Evolutionary conservation across 805 yeast genomes (phyloP).

Genomic region (Ogataea neopini): DNA sequence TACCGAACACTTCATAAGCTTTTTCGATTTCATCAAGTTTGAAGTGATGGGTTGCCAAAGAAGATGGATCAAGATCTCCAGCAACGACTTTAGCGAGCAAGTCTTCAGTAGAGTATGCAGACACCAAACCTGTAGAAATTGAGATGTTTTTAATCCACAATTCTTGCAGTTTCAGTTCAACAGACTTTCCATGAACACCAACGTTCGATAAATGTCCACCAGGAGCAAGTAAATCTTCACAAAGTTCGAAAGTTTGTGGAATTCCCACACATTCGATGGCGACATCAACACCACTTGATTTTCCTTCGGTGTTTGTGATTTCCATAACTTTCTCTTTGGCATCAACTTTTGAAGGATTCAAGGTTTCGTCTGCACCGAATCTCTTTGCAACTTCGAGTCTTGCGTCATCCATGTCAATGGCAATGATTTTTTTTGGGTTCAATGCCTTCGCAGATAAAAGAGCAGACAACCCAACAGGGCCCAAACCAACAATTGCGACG

Average conservation of each 20-base stretch:
- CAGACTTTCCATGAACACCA: constrained; percentile 52
- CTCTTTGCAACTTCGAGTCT: constrained; percentile 57
- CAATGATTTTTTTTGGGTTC: constrained; percentile 56
- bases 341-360: constrained; percentile 52
- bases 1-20: constrained; percentile 60
- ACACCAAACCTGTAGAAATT: constrained; percentile 51
- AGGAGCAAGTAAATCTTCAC: constrained; percentile 53
- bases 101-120: constrained; percentile 44
- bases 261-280: constrained; percentile 68
- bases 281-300: constrained; percentile 57
- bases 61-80: constrained; percentile 46
- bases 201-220: constrained; percentile 69
- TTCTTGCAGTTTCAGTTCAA: constrained; percentile 43
- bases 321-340: constrained; percentile 39
- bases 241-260: constrained; percentile 58
- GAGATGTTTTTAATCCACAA: constrained; percentile 47
- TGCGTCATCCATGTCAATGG: constrained; percentile 59
- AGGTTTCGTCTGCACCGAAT: constrained; percentile 59
- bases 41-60: constrained; percentile 61
- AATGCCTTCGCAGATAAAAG: constrained; percentile 53
- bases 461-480: constrained; percentile 68
- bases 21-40: constrained; percentile 54
- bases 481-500: constrained; percentile 67
- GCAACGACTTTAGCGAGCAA: constrained; percentile 38
- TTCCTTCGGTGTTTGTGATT: constrained; percentile 30